Percentiles rank a stretch among this genome's conserved stretches.
phyloP scores from a whole-genome alignment of 2,329 filamentous ascomycete species.

The Aspergillus neoniger region DNA sequence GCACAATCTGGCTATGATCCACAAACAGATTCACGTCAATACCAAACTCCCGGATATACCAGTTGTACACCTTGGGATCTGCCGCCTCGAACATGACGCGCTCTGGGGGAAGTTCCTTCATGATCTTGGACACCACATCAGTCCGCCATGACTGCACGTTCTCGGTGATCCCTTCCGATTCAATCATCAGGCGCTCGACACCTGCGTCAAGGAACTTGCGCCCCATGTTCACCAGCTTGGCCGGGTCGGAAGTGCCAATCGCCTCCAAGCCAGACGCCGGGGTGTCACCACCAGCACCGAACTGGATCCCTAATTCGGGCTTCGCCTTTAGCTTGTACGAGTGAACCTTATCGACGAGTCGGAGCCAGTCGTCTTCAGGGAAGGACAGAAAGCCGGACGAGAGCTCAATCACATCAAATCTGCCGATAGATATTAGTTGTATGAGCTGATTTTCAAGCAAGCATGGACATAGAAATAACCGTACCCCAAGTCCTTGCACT shows the following conservation, averaged over 20 bases:
- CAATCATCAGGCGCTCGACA: slow-evolving; percentile 60
- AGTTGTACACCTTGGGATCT: slow-evolving; percentile 58
- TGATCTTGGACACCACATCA: slow-evolving; percentile 56
- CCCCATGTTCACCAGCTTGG: slow-evolving; percentile 53
- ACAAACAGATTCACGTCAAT: slow-evolving; percentile 60
- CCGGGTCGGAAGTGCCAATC: slow-evolving; percentile 53
- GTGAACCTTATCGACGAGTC: slow-evolving; percentile 53
- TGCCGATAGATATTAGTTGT: slow-evolving; percentile 18
- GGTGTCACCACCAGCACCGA: slow-evolving; percentile 59
- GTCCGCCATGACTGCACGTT: slow-evolving; percentile 58
- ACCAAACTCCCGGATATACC: slow-evolving; percentile 60
- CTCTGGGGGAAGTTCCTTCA: slow-evolving; percentile 54
- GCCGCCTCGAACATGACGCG: slow-evolving; percentile 62
- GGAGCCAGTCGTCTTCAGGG: slow-evolving; percentile 56
- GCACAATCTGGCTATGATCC: slow-evolving; percentile 60
- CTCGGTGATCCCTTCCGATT: slow-evolving; percentile 62
- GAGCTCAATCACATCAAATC: slow-evolving; percentile 58
- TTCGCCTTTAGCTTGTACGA: slow-evolving; percentile 54
- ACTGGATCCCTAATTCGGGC: slow-evolving; percentile 59
- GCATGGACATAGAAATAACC: slow-evolving; percentile 2
- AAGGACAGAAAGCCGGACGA: slow-evolving; percentile 57
- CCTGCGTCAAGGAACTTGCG: slow-evolving; percentile 54
- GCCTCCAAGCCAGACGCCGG: slow-evolving; percentile 49
- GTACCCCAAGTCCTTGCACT: slow-evolving; percentile 54
- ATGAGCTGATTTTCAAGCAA: neutral